Conservation (phyloP, 495 filamentous ascomycete genomes). For the Talaromyces nanjingensis region DNA sequence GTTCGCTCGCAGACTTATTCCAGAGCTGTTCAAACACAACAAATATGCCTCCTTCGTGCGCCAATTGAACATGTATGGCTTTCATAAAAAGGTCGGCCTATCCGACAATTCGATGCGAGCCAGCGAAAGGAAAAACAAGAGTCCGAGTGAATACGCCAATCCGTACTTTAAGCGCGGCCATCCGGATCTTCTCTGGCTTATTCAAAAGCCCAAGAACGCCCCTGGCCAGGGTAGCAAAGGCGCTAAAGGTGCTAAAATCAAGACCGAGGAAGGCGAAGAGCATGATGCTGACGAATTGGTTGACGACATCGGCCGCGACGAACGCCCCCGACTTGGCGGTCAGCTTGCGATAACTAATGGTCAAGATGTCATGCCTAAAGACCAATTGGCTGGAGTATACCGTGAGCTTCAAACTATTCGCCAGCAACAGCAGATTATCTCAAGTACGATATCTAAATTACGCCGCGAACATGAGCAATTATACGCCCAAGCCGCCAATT, state of each 20-base stretch:
- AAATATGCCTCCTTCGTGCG: slow-evolving; percentile 99
- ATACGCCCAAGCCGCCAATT: slow-evolving; percentile 81
- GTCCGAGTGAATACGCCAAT: slow-evolving; percentile 95
- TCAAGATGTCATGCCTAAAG: slow-evolving; percentile 52
- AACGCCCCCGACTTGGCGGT: slow-evolving; percentile 25
- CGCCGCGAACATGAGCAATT: slow-evolving; percentile 81
- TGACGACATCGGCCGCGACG: slow-evolving; percentile 39
- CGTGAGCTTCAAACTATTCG: slow-evolving; percentile 74
- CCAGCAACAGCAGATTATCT: slow-evolving; percentile 77
- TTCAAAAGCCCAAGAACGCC: slow-evolving; percentile 86
- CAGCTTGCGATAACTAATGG: slow-evolving; percentile 36
- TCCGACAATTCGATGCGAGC: slow-evolving; percentile 97
- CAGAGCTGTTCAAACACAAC: slow-evolving; percentile 98
- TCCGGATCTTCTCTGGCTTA: slow-evolving; percentile 92
- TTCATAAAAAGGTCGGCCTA: slow-evolving; percentile 96
- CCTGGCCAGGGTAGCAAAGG: slow-evolving; percentile 41
- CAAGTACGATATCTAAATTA: slow-evolving; percentile 66
- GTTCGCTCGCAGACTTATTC: slow-evolving; percentile 95
- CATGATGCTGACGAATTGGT: slow-evolving; percentile 65
- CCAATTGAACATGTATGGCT: slow-evolving; percentile 99
- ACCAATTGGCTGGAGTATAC: slow-evolving; percentile 71
- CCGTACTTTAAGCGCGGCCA: slow-evolving; percentile 91
- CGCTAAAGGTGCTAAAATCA: slow-evolving; percentile 48
- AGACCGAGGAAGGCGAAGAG: slow-evolving; percentile 62
- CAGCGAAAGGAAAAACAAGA: slow-evolving; percentile 93